Conservation (phyloP, 23 red algal species). For the Gracilaria gracilis region DNA sequence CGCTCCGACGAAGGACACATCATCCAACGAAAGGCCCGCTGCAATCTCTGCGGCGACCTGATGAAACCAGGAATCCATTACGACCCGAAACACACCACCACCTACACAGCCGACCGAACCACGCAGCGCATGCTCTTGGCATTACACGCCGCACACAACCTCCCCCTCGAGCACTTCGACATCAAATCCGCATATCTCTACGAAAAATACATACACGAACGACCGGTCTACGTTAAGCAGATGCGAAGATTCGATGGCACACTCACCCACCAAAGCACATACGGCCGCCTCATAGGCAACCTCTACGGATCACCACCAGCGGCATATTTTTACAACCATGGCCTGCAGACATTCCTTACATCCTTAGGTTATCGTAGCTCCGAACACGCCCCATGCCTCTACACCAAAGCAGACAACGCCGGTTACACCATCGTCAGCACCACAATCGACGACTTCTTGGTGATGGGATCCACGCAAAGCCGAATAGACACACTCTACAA, state of each 20-base stretch:
- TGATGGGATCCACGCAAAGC: neutral
- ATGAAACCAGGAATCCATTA: conserved; percentile 56
- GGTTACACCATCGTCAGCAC: neutral
- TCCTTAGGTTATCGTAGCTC: neutral
- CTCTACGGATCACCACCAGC: conserved; percentile 13
- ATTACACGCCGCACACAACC: neutral
- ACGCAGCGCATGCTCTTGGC: conserved; percentile 29
- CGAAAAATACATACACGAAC: neutral
- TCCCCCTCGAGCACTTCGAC: neutral
- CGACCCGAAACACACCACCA: conserved; percentile 29
- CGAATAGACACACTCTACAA: too few species aligned
- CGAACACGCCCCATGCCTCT: neutral
- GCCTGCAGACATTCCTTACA: neutral
- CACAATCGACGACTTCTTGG: conserved; percentile 6
- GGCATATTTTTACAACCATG: neutral
- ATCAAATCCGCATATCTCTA: neutral
- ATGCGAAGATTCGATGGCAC: neutral
- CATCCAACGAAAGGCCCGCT: conserved; percentile 26
- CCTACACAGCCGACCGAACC: conserved; percentile 21
- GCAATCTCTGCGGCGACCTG: conserved; percentile 36
- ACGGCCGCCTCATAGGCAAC: neutral
- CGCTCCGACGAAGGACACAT: neutral
- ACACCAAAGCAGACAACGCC: neutral
- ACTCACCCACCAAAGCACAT: neutral
- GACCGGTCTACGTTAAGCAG: neutral